Evolutionary conservation across 2,329 filamentous ascomycete genomes (phyloP), one percentile per base, ranked within the genome.

Genomic region (Diaporthe vaccinii): DNA sequence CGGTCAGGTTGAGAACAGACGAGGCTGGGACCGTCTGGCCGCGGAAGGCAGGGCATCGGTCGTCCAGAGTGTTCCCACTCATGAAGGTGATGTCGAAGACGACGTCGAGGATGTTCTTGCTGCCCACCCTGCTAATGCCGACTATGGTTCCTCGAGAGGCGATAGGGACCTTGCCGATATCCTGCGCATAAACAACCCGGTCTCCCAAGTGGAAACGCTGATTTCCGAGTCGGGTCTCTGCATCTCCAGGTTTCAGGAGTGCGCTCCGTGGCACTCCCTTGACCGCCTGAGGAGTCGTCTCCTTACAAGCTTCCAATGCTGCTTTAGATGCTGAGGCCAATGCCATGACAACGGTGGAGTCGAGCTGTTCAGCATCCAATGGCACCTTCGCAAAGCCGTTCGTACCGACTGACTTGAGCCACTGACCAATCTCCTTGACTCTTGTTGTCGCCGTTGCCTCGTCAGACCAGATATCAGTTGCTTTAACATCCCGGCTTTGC

Each of bases 41-140:
- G 49, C 96, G 92, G 91, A 99, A 99, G 51, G 95, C 92, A 36
- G 95, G 95, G 82, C 96, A 98, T 75, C 97, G 93, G 74, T 96
- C 95, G 75, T 95, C 94, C 22, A 99, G 89, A 0, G 94, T 97
- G 2, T 96, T 98, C 77, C 97, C 97, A 81, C 95, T 98, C 96
- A 99, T 98, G 84, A 99, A 99, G 0, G 95, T 94, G 17, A 91
- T 91, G 82, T 99, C 97, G 84, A 98, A 99, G 10, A 99, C 93
- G 74, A 98, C 91, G 82, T 99, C 97, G 51, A 99, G 88, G 75
- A 98, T 89, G 62, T 94, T 91, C 36, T 93, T 93, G 74, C 94
- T 94, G 28, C 95, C 90, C 41, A 96, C 98, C 74, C 95, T 93
- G 76, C 95, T 98, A 82, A 98, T 93, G 49, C 97, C 97, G 74